These are phyloP conservation scores for Aspergillus flavus DNA, from an alignment of 2,329 filamentous ascomycete genomes.

Conservation along the genomic window DNA sequence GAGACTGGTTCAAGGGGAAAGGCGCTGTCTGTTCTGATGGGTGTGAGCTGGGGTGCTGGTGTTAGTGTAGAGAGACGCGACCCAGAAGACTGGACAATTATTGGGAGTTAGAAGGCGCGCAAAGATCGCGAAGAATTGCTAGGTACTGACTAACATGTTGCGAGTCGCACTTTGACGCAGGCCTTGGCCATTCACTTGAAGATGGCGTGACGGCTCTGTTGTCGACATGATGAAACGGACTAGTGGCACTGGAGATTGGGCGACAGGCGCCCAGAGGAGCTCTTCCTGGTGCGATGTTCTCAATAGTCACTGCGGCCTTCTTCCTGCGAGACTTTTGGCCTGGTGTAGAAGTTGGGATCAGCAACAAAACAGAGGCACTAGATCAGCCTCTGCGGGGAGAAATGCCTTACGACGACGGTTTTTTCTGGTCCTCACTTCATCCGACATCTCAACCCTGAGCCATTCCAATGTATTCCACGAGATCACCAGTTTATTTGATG, in stretches of 20 bases:
- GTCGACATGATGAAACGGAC: background rate
- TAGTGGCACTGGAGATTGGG: background rate
- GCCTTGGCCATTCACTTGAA: constrained; percentile 11
- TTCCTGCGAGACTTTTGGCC: constrained; percentile 18
- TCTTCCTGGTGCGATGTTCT: constrained; percentile 19
- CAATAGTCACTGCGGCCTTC: constrained; percentile 16
- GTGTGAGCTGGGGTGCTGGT: background rate
- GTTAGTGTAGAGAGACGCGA: background rate
- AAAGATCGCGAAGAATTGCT: background rate
- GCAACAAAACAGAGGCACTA: background rate
- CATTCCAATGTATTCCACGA: background rate
- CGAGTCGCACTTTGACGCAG: background rate
- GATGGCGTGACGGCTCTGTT: background rate
- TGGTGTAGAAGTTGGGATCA: constrained; percentile 5
- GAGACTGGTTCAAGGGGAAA: background rate
- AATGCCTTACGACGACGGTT: constrained; percentile 12
- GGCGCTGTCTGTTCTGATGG: background rate
- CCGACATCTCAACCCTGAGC: constrained; percentile 6
- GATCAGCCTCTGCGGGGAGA: background rate
- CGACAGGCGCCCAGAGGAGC: constrained; percentile 16
- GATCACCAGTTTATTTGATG: background rate
- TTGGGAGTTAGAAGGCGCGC: background rate
- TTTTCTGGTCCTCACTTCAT: constrained; percentile 13
- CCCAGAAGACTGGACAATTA: background rate
- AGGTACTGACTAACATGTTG: background rate